Conservation (phyloP, 768 basidiomycete genomes). For the Pholiota microspora region DNA sequence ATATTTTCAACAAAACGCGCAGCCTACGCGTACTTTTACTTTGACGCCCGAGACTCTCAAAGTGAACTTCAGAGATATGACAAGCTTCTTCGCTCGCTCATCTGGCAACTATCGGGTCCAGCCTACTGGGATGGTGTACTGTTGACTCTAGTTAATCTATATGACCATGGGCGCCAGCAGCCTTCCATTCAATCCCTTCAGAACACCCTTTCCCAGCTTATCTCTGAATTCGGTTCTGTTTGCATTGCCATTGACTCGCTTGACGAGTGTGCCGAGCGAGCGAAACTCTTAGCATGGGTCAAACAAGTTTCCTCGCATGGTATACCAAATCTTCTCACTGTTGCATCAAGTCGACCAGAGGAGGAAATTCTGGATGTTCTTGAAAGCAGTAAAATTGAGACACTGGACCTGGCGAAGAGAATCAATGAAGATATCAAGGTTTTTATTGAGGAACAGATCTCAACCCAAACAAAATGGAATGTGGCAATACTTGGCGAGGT, state of each 20-base stretch:
- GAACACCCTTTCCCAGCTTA: background rate
- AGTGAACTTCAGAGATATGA: background rate
- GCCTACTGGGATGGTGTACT: background rate
- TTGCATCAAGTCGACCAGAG: background rate
- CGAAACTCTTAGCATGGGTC: background rate
- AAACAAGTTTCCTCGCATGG: background rate
- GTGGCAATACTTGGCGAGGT: background rate
- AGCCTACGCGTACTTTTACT: background rate
- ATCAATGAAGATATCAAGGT: background rate
- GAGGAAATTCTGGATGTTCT: background rate
- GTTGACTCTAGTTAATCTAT: background rate
- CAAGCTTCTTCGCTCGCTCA: background rate
- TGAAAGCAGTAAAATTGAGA: background rate
- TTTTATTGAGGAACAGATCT: background rate
- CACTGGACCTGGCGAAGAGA: background rate
- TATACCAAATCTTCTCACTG: background rate
- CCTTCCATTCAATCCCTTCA: background rate
- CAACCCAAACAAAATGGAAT: background rate
- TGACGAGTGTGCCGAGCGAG: background rate
- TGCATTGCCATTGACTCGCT: background rate
- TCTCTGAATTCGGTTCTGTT: background rate
- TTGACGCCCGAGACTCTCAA: background rate
- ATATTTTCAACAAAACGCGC: too few species aligned
- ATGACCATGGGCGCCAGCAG: background rate
- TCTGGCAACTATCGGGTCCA: background rate